Percentiles rank a stretch among this genome's conserved stretches.
Evolutionary conservation across 306 rosid species (phyloP).

Genomic region (Malus sieversii): DNA sequence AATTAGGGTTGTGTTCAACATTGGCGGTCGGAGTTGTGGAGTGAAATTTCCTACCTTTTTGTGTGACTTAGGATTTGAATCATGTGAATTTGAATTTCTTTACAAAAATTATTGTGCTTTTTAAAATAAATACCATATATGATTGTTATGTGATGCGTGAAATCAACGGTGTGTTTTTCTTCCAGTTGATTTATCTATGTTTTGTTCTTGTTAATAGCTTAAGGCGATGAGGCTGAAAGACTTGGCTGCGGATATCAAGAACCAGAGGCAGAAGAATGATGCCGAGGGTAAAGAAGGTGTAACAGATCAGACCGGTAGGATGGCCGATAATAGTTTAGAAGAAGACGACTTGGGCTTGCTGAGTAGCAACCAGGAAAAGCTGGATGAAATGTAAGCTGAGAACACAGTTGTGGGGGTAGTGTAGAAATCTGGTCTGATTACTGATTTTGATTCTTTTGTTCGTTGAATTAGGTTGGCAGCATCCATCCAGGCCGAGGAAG

Average conservation of each 20-base stretch:
- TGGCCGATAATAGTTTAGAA: conserved; percentile 26
- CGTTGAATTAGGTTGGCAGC: conserved; percentile 42
- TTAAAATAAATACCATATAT: background rate
- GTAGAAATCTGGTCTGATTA: conserved; percentile 1
- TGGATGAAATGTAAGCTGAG: conserved; percentile 57
- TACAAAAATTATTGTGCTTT: background rate
- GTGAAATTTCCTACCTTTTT: background rate
- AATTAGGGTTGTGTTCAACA: background rate
- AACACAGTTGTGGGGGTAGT: background rate
- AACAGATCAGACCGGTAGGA: conserved; percentile 24
- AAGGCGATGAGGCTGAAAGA: conserved; percentile 67
- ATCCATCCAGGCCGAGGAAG: conserved; percentile 32
- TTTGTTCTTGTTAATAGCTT: conserved; percentile 34
- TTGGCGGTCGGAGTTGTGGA: background rate
- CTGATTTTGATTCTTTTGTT: conserved; percentile 3
- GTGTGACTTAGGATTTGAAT: background rate
- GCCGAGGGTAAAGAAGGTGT: conserved; percentile 33
- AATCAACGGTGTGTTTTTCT: background rate
- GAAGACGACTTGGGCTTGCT: conserved; percentile 19
- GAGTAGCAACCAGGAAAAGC: conserved; percentile 31
- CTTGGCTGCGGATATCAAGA: conserved; percentile 57
- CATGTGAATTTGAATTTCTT: background rate
- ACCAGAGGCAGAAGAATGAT: conserved; percentile 53
- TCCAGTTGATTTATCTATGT: background rate
- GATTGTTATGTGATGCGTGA: background rate